Evolutionary conservation across 257 asterid genomes (phyloP).

Genomic region (Solanum pennellii): DNA sequence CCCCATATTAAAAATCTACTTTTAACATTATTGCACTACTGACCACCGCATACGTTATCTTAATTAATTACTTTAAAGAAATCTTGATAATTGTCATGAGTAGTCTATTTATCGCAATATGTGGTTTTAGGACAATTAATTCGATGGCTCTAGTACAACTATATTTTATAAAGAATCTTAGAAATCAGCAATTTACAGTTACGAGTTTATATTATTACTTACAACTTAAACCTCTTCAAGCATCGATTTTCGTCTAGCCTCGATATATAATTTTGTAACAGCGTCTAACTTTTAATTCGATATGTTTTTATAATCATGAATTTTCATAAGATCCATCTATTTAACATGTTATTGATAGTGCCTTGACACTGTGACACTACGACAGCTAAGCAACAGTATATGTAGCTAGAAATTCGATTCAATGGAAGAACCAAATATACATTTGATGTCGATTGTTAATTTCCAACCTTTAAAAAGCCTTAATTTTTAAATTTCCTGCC

Average conservation of each 20-base stretch:
- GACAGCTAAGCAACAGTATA: neutral
- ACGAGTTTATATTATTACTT: neutral
- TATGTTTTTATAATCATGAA: too few species aligned
- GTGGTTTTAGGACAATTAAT: neutral
- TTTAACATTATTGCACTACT: neutral
- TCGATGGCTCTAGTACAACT: neutral
- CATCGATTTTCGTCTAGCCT: fast-evolving
- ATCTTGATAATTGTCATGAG: neutral
- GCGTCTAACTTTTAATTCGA: too few species aligned
- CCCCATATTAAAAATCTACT: neutral
- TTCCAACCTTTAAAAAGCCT: neutral
- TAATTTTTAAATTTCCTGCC: neutral
- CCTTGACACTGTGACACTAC: neutral
- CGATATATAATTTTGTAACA: too few species aligned
- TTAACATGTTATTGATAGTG: neutral
- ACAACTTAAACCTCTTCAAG: neutral
- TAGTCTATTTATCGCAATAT: neutral
- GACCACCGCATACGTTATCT: neutral
- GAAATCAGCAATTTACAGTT: neutral
- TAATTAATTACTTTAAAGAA: neutral
- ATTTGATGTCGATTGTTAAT: neutral
- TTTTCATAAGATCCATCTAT: too few species aligned
- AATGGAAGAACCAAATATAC: neutral
- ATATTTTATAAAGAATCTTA: neutral
- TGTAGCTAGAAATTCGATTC: neutral